A percentile compares a stretch with the other conserved stretches of the same genome.
These are phyloP conservation scores for Posidonia australis DNA, from an alignment of 106 monocot genomes.

Conservation along the genomic window DNA sequence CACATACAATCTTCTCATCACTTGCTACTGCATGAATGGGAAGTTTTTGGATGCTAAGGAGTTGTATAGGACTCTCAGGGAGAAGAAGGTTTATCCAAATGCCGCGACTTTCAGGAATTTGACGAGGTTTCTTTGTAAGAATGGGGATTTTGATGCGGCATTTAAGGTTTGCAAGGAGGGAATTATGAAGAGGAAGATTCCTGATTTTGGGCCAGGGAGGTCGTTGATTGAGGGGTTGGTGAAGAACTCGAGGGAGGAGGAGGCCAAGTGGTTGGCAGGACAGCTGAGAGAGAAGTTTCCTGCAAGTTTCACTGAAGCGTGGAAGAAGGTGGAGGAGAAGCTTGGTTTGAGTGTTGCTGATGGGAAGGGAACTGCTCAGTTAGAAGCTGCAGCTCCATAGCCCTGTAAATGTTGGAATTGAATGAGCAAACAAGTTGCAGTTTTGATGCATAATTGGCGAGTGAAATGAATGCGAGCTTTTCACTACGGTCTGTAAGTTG, in stretches of 20 bases:
- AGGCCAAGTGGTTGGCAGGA: conserved; percentile 43
- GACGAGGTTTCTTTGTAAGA: conserved; percentile 32
- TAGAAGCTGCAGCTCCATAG: background rate
- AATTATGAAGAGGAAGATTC: conserved; percentile 41
- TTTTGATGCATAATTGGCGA: background rate
- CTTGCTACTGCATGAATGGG: conserved; percentile 45
- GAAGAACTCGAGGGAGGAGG: conserved; percentile 33
- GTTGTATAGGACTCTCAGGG: conserved; percentile 31
- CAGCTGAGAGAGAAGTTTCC: conserved; percentile 56
- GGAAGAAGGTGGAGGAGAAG: conserved; percentile 56
- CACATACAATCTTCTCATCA: conserved; percentile 56
- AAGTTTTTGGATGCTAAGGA: conserved; percentile 46
- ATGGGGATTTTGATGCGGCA: conserved; percentile 43
- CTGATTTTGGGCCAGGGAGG: conserved; percentile 51
- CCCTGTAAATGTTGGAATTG: background rate
- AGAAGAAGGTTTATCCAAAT: conserved; percentile 35
- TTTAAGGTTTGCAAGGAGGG: conserved; percentile 52
- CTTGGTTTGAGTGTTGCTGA: conserved; percentile 31
- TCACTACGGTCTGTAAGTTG: background rate
- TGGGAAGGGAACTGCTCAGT: conserved; percentile 8
- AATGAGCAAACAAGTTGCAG: background rate
- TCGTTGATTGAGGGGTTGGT: conserved; percentile 57
- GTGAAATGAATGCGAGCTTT: background rate
- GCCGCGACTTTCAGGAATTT: conserved; percentile 40
- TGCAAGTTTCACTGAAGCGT: conserved; percentile 22